These are phyloP conservation scores for Primulina huaijiensis DNA, from an alignment of 257 asterid species.

Conservation along the genomic window DNA sequence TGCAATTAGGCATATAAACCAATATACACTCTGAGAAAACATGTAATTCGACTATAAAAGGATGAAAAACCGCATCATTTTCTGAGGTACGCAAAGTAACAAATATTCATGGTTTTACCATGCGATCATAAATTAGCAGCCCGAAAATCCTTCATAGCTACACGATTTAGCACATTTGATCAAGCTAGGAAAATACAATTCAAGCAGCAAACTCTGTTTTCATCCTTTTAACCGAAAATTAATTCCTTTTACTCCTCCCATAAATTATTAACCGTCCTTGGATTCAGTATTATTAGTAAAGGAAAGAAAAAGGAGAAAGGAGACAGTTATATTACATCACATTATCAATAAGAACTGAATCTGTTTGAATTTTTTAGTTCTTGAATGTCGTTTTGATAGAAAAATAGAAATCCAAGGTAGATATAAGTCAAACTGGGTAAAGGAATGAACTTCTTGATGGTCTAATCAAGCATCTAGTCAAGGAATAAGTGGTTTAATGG, in stretches of 20 bases:
- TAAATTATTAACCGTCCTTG: not conserved
- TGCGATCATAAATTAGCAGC: not conserved
- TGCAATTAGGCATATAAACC: conserved; percentile 16
- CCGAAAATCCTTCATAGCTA: not conserved
- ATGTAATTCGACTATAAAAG: not conserved
- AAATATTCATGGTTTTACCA: not conserved
- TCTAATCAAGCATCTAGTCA: too few species aligned
- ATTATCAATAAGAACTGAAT: not conserved
- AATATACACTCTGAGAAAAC: not conserved
- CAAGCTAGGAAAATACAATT: not conserved
- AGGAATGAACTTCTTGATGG: too few species aligned
- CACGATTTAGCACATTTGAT: not conserved
- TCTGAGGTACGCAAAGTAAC: not conserved
- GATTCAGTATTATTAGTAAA: not conserved
- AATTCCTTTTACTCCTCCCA: not conserved
- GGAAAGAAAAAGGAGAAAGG: not conserved
- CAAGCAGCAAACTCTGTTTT: not conserved
- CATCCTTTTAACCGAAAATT: not conserved
- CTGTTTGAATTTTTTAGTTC: not conserved
- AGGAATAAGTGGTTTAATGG: too few species aligned
- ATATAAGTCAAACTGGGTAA: not conserved
- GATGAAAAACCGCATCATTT: not conserved
- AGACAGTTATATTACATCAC: not conserved
- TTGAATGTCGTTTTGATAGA: not conserved
- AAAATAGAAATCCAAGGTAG: too few species aligned